Conservation (phyloP, 129 eudicot genomes). For the Ambrosia trifida region DNA sequence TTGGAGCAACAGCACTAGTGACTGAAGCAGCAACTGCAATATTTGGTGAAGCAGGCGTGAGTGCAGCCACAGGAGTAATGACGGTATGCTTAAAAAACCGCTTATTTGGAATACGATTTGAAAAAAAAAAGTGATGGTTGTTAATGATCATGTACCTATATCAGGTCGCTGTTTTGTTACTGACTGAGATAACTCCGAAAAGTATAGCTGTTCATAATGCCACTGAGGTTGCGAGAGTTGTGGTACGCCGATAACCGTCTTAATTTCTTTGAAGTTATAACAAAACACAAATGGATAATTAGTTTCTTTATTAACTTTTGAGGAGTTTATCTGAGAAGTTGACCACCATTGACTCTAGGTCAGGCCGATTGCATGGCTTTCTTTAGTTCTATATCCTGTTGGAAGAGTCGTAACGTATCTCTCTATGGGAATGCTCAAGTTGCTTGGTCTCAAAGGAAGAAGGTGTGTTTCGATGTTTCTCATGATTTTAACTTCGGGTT, state of each 20-base stretch:
- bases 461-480: conserved; percentile 42
- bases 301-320: conserved; percentile 2
- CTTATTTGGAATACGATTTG: background rate
- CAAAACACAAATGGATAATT: background rate
- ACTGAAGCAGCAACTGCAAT: conserved; percentile 95
- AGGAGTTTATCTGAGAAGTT: conserved; percentile 29
- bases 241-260: conserved; percentile 59
- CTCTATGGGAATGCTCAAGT: conserved; percentile 95
- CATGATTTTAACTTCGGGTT: background rate
- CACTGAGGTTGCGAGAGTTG: conserved; percentile 96
- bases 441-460: conserved; percentile 92
- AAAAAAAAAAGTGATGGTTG: background rate
- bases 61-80: conserved; percentile 98
- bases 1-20: conserved; percentile 92
- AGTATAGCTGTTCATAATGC: conserved; percentile 98
- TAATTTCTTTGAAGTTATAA: conserved; percentile 16
- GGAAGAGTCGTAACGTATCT: conserved; percentile 94
- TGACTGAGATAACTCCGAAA: conserved; percentile 98
- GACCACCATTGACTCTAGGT: conserved; percentile 61
- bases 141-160: conserved; percentile 15
- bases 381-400: conserved; percentile 84
- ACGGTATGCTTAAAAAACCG: conserved; percentile 50
- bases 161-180: conserved; percentile 93
- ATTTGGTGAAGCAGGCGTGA: conserved; percentile 95
- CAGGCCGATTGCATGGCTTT: conserved; percentile 99